These are phyloP conservation scores for Prunus mume DNA, from an alignment of 306 rosid species.

Conservation along the genomic window DNA sequence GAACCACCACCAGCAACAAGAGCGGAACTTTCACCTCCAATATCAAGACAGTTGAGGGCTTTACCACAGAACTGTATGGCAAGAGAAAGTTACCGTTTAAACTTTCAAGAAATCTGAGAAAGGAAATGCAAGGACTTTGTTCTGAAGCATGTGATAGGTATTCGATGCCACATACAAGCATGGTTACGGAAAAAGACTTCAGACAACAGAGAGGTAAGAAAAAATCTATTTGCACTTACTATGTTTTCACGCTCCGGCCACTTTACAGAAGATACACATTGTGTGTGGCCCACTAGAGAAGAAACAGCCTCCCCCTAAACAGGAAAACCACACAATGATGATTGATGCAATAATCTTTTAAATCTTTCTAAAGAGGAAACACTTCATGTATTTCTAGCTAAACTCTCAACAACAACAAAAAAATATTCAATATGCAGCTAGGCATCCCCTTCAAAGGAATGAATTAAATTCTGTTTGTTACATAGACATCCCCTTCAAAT, in stretches of 20 bases:
- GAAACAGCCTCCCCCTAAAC: constrained; percentile 65
- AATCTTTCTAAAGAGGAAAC: neutral
- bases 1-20: constrained; percentile 85
- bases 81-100: constrained; percentile 21
- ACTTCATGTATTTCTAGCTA: neutral
- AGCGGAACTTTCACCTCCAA: constrained; percentile 86
- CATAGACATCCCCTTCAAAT: neutral
- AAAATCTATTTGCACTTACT: constrained; percentile 41
- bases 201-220: neutral
- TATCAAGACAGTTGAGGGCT: constrained; percentile 78
- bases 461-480: neutral
- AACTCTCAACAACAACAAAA: neutral
- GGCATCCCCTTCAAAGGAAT: neutral
- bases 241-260: constrained; percentile 72
- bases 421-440: neutral
- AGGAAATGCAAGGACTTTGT: neutral
- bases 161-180: neutral
- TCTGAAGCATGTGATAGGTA: neutral
- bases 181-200: neutral
- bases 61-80: constrained; percentile 63
- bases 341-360: neutral
- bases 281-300: constrained; percentile 87
- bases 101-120: constrained; percentile 9
- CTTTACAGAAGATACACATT: constrained; percentile 75
- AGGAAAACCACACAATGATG: neutral